phyloP scores from a whole-genome alignment of 768 basidiomycete species.

The Suillus cothurnatus region DNA sequence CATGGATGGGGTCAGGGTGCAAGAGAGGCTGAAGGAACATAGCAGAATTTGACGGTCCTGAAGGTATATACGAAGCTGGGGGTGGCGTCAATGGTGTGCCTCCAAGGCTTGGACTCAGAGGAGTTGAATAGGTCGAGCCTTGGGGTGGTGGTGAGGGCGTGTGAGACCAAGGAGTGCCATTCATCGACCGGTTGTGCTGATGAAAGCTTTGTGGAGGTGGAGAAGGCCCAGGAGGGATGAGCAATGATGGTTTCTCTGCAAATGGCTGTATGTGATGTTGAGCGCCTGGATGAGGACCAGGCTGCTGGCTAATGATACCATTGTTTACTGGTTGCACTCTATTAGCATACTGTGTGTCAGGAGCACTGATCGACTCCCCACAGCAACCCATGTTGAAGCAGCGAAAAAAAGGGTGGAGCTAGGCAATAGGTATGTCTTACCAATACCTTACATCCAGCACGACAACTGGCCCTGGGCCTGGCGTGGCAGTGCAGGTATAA shows the following conservation, averaged over 20 bases:
- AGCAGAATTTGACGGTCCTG: background rate
- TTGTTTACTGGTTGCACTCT: conserved; percentile 31
- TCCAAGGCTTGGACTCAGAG: conserved; percentile 4
- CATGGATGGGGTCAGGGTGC: conserved; percentile 33
- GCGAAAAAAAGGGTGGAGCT: conserved; percentile 10
- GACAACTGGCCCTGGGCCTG: background rate
- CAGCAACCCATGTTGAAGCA: conserved; percentile 63
- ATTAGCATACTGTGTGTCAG: conserved; percentile 37
- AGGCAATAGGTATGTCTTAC: conserved; percentile 5
- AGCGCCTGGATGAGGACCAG: conserved; percentile 39
- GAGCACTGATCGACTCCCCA: conserved; percentile 45
- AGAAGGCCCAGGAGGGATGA: conserved; percentile 44
- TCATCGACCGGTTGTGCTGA: conserved; percentile 24
- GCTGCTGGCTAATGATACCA: conserved; percentile 54
- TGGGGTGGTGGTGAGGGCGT: conserved; percentile 39
- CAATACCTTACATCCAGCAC: too few species aligned
- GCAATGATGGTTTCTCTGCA: conserved; percentile 43
- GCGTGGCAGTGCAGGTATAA: conserved; percentile 14
- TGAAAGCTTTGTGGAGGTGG: conserved; percentile 47
- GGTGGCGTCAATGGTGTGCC: conserved; percentile 4
- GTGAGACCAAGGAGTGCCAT: conserved; percentile 27
- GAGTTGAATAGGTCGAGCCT: background rate
- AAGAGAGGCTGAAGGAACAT: conserved; percentile 20
- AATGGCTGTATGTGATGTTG: conserved; percentile 19
- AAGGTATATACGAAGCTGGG: background rate